A percentile compares a stretch with the other conserved stretches of the same genome.
Conservation (phyloP, 257 asterid species). For the Voacanga thouarsii region DNA sequence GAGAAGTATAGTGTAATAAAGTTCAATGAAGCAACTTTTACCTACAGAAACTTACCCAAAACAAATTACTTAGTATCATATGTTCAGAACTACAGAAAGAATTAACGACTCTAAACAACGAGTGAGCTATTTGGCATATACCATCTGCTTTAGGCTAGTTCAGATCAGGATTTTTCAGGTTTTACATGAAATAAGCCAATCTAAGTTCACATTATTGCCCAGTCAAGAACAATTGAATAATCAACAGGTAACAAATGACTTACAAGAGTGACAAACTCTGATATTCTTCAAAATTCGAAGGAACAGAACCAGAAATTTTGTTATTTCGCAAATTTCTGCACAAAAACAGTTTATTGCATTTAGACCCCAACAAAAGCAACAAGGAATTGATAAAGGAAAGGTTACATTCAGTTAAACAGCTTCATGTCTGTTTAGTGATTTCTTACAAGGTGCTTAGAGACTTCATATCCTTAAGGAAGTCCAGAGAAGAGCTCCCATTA, state of each 20-base stretch:
- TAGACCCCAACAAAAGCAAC: slow-evolving; percentile 9
- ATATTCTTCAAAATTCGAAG: slow-evolving; percentile 49
- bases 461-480: slow-evolving; percentile 47
- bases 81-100: background rate
- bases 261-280: slow-evolving; percentile 53
- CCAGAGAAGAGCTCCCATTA: slow-evolving; percentile 67
- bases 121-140: background rate
- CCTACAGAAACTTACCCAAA: background rate
- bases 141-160: background rate
- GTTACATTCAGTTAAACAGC: slow-evolving; percentile 3
- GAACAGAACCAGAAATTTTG: slow-evolving; percentile 72
- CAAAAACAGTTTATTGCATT: slow-evolving; percentile 1
- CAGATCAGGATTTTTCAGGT: background rate
- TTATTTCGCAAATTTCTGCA: slow-evolving; percentile 71
- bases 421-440: slow-evolving; percentile 5
- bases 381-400: background rate
- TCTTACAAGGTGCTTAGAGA: slow-evolving; percentile 60
- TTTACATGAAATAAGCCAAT: background rate
- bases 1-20: slow-evolving; percentile 22
- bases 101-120: background rate
- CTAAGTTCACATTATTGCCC: background rate
- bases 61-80: background rate
- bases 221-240: background rate
- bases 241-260: slow-evolving; percentile 25
- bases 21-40: background rate